Base-by-base conservation (phyloP, 352 stramenopile species). In the Phytophthora capsici region DNA sequence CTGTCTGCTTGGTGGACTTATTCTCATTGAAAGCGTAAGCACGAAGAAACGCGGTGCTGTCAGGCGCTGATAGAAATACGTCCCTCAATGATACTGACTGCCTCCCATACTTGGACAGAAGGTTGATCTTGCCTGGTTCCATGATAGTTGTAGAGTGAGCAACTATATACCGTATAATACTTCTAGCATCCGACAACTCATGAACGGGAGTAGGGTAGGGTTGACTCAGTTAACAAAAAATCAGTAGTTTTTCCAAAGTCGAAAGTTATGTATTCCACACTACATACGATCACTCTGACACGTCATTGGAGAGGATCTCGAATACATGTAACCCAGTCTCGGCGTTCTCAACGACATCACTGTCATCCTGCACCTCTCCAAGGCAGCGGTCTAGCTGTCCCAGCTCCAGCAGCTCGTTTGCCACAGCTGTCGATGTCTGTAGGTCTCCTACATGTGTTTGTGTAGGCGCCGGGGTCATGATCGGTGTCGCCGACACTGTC, bases 11-110 rank as follows among this genome's bases (percentile, higher is more conserved):
- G n/a, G 56, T 63, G 1, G 55, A 49, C 44, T 56, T 63, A 23
- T 55, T 63, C 12, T 63, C 44, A 26, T 63, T 63, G 19, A 63
- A 55, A 8, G 55, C 55, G 14, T 55, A 63, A 2, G 23, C 22
- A 14, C 32, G 30, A 6, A 56, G 36, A 13, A 63, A 55, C n/a
- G 13, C 6, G 0, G 43, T 56, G n/a, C 30, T 23, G 7, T 9
- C 16, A 2, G 44, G 16, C n/a, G 23, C 44, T n/a, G 30, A 40
- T 5, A 22, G 3, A 55, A 63, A 49, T 10, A 63, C 55, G 9
- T 62, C 54, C 16, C 23, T 43, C 22, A 41, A 9, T 0, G 44
- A 22, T n/a, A 49, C 34, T 10, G 32, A 20, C 8, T 32, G 30
- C 6, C 44, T 3, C 5, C 54, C 43, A 17, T 32, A 55, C 22